Base-by-base conservation (phyloP, 2,329 filamentous ascomycete species). In the Trichoderma asperellum region DNA sequence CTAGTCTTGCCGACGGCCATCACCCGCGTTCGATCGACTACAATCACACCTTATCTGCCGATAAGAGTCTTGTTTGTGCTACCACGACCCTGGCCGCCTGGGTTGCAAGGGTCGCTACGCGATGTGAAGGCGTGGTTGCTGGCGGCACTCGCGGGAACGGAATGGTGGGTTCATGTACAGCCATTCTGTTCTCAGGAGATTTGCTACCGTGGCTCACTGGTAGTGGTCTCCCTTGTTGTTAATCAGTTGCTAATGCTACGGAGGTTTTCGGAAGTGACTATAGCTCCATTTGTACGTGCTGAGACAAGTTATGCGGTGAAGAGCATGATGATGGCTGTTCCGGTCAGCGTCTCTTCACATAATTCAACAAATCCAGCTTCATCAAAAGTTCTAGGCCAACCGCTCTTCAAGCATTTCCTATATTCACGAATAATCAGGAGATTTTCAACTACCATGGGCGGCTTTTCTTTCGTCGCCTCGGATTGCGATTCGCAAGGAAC, bases 21-120 rank as follows among this genome's bases (percentile, higher is more conserved):
- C 59, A 69, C 67, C 60, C 52, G 67, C 65, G 65, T 69, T 52
- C 53, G 63, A 67, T 67, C 55, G 67, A 40, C 67, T 52, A 49
- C 61, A 64, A 63, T 69, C 59, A 63, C 37, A 68, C 66, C 66
- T 68, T 62, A 68, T 68, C 66, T 68, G 58, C 66, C 66, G 66
- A 68, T 63, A 62, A 58, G 66, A 47, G 58, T 59, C 61, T 47
- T 47, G 47, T 55, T 68, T 63, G 66, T 62, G 58, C 37, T 40
- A 16, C 63, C 43, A 40, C 63, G 40, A 59, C 63, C 63, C 63
- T 67, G 49, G 61, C 27, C 16, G 57, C 55, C 62, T 24, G 40
- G 2, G 18, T 29, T 58, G 24, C 63, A 67, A 67, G 63, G 63
- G 37, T 67, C 55, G 24, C 58, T 59, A 67, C 63, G 53, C 55